Base-by-base conservation (phyloP, 2,329 filamentous ascomycete genomes). In the Colletotrichum destructivum region DNA sequence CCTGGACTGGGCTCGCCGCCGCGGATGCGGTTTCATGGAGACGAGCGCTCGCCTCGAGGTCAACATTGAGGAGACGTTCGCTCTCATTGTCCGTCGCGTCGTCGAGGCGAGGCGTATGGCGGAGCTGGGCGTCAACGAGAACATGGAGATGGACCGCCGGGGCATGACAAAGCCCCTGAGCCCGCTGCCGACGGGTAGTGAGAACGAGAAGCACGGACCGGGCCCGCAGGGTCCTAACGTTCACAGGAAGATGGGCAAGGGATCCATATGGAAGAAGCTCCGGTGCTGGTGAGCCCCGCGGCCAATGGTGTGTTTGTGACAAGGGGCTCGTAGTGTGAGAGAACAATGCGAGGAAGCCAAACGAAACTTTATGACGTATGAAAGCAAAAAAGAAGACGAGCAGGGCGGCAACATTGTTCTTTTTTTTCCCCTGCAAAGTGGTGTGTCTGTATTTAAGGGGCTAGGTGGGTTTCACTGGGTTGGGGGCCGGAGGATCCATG, bases 31-130 rank as follows among this genome's bases (percentile, higher is more conserved):
- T 49, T 96, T 96, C 83, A 96, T 96, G 94, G 94, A 96, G 88
- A 96, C 94, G 73, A 94, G 92, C 77, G 94, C 94, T 5, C 85
- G 93, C 66, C 89, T 95, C 77, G 93, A 94, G 85, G 94, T 96
- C 75, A 96, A 96, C 80, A 94, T 96, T 73, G 94, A 96, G 81
- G 94, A 96, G 87, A 96, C 93, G 0, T 96, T 96, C 86, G 93
- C 92, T 46, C 86, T 91, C 49, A 89, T 92, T 71, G 88, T 92
- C 54, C 85, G 89, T 35, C 85, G 90, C 62, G 90, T 92, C 62
- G 85, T 89, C 57, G 89, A 91, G 83, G 84, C 84, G n/a, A 81
- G 89, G 23, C 80, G 83, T 16, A 80, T 86, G 55, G 88, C 88
- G 4, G 86, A 86, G 75, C 81, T 83, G 78, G 88, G 85, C 71